Evolutionary conservation across 345 rosid genomes (phyloP).

Genomic region (Syzygium jambos): DNA sequence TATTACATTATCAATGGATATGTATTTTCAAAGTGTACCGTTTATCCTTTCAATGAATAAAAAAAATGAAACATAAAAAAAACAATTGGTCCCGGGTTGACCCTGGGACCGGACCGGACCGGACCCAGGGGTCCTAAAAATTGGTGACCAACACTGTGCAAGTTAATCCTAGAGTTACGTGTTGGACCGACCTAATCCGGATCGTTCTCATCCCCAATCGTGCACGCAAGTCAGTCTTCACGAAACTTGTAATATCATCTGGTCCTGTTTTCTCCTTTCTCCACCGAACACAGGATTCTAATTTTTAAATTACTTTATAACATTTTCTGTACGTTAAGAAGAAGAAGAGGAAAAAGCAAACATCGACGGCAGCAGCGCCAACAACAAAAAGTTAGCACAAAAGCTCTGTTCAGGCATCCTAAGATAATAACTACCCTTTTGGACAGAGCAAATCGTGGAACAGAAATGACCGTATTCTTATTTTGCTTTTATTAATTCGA

Average conservation of each 20-base stretch:
- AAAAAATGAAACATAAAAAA: no score
- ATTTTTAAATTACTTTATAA: not conserved
- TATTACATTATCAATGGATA: no score
- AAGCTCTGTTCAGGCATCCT: not conserved
- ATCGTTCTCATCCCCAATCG: not conserved
- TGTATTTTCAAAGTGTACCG: no score
- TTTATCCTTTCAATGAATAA: no score
- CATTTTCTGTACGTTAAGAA: not conserved
- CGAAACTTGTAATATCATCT: not conserved
- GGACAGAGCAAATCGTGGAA: no score
- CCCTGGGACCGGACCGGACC: no score
- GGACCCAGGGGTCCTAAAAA: no score
- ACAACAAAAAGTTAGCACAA: not conserved
- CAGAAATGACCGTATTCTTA: not conserved
- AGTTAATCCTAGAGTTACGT: no score
- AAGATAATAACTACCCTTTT: not conserved
- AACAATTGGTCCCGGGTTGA: no score
- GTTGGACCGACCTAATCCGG: no score
- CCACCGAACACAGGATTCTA: not conserved
- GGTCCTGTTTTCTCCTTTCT: not conserved
- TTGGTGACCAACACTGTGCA: no score
- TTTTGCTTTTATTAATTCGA: not conserved
- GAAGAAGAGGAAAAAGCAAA: not conserved
- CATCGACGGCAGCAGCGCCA: not conserved
- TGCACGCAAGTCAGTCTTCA: not conserved